Evolutionary conservation across 768 basidiomycete genomes (phyloP).

Genomic region (Amanita polypyramis): DNA sequence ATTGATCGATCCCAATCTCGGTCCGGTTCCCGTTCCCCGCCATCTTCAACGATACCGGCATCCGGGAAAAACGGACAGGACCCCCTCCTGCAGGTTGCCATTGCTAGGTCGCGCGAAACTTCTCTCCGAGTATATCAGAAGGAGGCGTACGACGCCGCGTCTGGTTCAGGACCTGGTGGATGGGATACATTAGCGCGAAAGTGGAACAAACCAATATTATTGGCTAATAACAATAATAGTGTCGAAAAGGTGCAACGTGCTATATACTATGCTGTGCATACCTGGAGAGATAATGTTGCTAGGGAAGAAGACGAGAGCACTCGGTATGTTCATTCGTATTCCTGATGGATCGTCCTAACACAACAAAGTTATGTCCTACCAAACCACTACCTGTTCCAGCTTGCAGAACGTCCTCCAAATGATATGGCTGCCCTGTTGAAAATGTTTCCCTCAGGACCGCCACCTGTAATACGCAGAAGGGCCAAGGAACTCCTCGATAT

Average conservation of each 20-base stretch:
- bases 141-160: constrained; percentile 57
- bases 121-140: constrained; percentile 60
- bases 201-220: constrained; percentile 64
- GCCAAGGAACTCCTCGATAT: constrained; percentile 55
- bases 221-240: constrained; percentile 24
- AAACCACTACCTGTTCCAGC: constrained; percentile 62
- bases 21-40: constrained; percentile 30
- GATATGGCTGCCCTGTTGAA: constrained; percentile 53
- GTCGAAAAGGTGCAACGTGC: constrained; percentile 36
- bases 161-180: constrained; percentile 56
- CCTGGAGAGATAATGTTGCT: constrained; percentile 74
- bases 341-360: background rate
- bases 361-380: constrained; percentile 54
- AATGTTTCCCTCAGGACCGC: constrained; percentile 43
- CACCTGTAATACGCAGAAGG: constrained; percentile 51
- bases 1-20: constrained; percentile 52
- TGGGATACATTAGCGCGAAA: constrained; percentile 74
- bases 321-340: constrained; percentile 32
- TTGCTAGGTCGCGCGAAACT: constrained; percentile 69
- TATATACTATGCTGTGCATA: constrained; percentile 65
- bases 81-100: constrained; percentile 46
- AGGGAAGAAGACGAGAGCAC: constrained; percentile 82
- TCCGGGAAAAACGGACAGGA: constrained; percentile 19
- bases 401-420: constrained; percentile 62
- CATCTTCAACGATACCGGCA: constrained; percentile 17